Base-by-base conservation (phyloP, 495 filamentous ascomycete species). In the Hypoxylon fuscum region DNA sequence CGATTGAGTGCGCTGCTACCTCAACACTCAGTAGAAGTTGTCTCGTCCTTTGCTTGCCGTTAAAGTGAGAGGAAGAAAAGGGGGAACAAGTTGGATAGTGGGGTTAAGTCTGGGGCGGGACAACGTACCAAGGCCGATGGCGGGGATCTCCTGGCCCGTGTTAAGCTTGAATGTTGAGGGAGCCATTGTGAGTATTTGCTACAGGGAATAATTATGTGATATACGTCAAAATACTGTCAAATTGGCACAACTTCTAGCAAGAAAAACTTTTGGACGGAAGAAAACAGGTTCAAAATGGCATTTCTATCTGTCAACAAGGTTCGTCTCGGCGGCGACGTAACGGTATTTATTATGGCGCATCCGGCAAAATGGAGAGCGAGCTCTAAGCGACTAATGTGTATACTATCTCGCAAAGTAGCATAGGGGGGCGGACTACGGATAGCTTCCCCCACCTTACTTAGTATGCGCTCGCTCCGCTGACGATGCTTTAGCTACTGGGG, bases 61-160 rank as follows among this genome's bases (percentile, higher is more conserved):
- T 1, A 25, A 14, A 18, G 20, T 4, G 22, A 44, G 5, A 35
- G 10, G 5, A 23, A n/a, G 25, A 27, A 8, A 8, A 27, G 8
- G 25, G 8, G 25, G 25, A 27, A 27, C 25, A 8, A 27, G 25
- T n/a, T n/a, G n/a, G n/a, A n/a, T 27, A 11, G n/a, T 42, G 20
- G n/a, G 27, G 48, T 17, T 53, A 27, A 27, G 8, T 27, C 3
- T 50, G 18, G 25, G 49, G 22, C 15, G 12, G 59, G 34, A 18
- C 17, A 22, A 48, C 64, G 48, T 85, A 81, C 89, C 89, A 8
- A 93, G 78, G 3, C 90, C 91, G 11, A 93, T 64, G 22, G 90
- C 88, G 23, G 91, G 91, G 68, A 95, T 92, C 57, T 84, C 77
- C 32, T 83, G 80, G 54, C 90, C 90, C 29, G 83, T 92, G 79